Evolutionary conservation across 108 stramenopile genomes (phyloP), one percentile per base, ranked within the genome.

Genomic region (Cylindrotheca fusiformis): DNA sequence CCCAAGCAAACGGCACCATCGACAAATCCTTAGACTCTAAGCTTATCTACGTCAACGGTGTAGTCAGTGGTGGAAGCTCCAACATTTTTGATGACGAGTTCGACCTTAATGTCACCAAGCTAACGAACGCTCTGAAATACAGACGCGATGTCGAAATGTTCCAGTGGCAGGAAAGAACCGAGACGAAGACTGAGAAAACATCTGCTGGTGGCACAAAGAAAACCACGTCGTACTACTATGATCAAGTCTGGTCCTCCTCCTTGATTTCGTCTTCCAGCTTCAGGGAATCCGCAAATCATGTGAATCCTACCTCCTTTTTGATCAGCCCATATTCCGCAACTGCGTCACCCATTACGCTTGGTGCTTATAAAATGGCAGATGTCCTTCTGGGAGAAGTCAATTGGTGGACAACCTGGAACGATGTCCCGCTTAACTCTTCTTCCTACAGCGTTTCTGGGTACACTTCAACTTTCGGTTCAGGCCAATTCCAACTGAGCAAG

Each of bases 151-250:
- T 55, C 14, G 32, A 58, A n/a, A 49, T 60, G 58, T 68, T 60
- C 48, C 67, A 68, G 31, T 68, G 67, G 67, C 1, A 59, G 1
- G 67, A 68, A 33, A 8, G 32, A 20, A 26, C 47, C 1, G 24
- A 32, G 17, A 67, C 32, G 18, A 41, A 23, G 12, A 29, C 22
- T 33, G 48, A 28, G 20, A 58, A 58, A 22, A 61, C 60, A n/a
- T 41, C 22, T 3, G 47, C 24, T 30, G 71, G 65, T 19, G 61
- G 52, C 44, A 72, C 65, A 26, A 52, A 26, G 23, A 72, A 45
- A 19, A 53, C 36, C 17, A 71, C 52, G 19, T 32, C 55, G 19
- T 72, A 72, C 22, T 53, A 66, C 14, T 41, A 41, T 14, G 36
- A 41, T 6, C 6, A 41, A 14, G 36, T 41, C 10, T 41, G 36